Conservation (phyloP, 345 rosid species). For the Eucalyptus coolabah region DNA sequence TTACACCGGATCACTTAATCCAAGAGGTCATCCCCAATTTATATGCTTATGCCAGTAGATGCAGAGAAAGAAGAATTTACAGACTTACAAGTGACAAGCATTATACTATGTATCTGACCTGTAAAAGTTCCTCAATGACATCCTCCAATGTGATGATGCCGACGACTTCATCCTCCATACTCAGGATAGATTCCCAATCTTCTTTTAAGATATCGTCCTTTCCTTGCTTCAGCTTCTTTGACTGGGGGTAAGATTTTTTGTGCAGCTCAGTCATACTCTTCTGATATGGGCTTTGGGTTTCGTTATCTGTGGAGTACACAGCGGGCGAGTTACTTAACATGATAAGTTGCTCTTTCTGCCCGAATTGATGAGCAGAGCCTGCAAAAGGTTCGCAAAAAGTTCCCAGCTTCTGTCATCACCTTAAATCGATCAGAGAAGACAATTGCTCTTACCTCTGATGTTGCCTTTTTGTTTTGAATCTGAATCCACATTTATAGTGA, state of each 20-base stretch:
- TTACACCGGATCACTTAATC: neutral
- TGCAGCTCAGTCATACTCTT: neutral
- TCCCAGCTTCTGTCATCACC: neutral
- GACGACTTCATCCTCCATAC: conserved; percentile 36
- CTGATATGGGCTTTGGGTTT: neutral
- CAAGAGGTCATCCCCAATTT: neutral
- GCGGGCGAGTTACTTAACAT: conserved; percentile 4
- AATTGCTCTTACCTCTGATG: neutral
- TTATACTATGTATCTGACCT: conserved; percentile 9
- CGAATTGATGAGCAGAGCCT: conserved; percentile 6
- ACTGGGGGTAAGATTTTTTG: neutral
- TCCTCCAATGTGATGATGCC: conserved; percentile 91
- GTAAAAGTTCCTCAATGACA: conserved; percentile 81
- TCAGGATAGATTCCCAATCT: conserved; percentile 14
- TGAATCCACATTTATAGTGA: neutral
- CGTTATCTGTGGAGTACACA: neutral
- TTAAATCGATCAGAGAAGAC: neutral
- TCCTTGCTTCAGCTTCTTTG: neutral
- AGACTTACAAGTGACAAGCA: neutral
- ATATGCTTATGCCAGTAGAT: neutral
- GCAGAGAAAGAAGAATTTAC: neutral
- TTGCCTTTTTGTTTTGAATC: neutral
- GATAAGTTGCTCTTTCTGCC: conserved; percentile 1
- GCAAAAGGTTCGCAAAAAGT: neutral
- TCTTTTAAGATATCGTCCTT: neutral